phyloP scores from a whole-genome alignment of 2,329 filamentous ascomycete species.

The Xylariaceae sp. region DNA sequence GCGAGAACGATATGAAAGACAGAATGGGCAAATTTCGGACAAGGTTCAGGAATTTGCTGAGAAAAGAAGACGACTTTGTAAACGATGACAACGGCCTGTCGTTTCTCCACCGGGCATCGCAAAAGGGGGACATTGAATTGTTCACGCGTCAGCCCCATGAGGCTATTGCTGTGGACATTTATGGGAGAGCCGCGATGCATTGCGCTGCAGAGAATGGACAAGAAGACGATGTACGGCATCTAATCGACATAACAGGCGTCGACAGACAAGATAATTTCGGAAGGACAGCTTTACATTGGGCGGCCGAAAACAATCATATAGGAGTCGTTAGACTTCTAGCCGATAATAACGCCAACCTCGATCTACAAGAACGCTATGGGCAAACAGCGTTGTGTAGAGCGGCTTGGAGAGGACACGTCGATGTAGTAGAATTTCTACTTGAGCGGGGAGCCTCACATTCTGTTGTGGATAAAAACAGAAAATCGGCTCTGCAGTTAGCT shows the following conservation, averaged over 20 bases:
- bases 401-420: slow-evolving; percentile 1
- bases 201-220: slow-evolving; percentile 4
- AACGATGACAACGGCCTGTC: neutral
- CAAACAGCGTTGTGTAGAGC: slow-evolving; percentile 6
- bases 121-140: neutral
- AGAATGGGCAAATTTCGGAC: neutral
- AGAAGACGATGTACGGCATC: neutral
- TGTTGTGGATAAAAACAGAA: neutral
- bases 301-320: neutral
- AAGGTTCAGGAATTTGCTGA: neutral
- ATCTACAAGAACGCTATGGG: neutral
- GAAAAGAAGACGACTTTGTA: neutral
- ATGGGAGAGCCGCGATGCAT: slow-evolving; percentile 6
- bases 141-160: neutral
- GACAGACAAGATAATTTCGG: neutral
- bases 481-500: slow-evolving; percentile 1
- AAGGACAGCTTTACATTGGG: slow-evolving; percentile 7
- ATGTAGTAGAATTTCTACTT: neutral
- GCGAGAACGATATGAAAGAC: neutral
- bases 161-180: slow-evolving; percentile 2
- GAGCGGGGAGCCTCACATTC: neutral
- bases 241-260: neutral
- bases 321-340: neutral
- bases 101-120: neutral
- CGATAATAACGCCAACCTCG: neutral